phyloP scores from a whole-genome alignment of 768 basidiomycete genomes.

The Exsudoporus frostii region DNA sequence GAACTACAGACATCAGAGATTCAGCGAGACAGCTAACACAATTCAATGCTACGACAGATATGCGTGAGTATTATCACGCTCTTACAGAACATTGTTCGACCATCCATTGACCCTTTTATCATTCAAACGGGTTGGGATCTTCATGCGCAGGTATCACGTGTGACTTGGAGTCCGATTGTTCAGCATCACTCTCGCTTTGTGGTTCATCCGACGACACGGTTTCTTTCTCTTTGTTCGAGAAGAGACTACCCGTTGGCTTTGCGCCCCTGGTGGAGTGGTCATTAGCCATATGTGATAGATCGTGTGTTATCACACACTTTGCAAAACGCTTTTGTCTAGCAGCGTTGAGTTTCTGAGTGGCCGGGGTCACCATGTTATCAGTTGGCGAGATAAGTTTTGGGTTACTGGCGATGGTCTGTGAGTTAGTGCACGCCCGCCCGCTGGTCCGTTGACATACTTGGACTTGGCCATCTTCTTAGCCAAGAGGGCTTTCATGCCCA shows the following conservation, averaged over 20 bases:
- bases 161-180: constrained; percentile 33
- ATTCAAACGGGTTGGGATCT: constrained; percentile 71
- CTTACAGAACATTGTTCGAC: constrained; percentile 24
- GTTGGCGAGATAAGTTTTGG: constrained; percentile 89
- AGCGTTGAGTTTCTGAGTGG: constrained; percentile 86
- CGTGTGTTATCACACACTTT: constrained; percentile 54
- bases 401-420: constrained; percentile 52
- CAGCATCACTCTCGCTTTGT: constrained; percentile 38
- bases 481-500: constrained; percentile 89
- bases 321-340: constrained; percentile 91
- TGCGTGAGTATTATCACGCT: constrained; percentile 19
- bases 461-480: constrained; percentile 92
- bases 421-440: background rate
- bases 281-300: constrained; percentile 7
- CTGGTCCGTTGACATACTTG: constrained; percentile 51
- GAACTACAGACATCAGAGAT: constrained; percentile 25
- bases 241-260: constrained; percentile 60
- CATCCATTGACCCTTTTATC: background rate
- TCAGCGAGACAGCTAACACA: constrained; percentile 29
- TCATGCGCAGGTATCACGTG: constrained; percentile 38
- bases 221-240: constrained; percentile 41
- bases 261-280: constrained; percentile 41
- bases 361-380: constrained; percentile 92
- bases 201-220: constrained; percentile 24
- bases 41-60: constrained; percentile 24